Evolutionary conservation across 495 filamentous ascomycete genomes (phyloP), one percentile per base, ranked within the genome.

Genomic region (Darksidea phi): DNA sequence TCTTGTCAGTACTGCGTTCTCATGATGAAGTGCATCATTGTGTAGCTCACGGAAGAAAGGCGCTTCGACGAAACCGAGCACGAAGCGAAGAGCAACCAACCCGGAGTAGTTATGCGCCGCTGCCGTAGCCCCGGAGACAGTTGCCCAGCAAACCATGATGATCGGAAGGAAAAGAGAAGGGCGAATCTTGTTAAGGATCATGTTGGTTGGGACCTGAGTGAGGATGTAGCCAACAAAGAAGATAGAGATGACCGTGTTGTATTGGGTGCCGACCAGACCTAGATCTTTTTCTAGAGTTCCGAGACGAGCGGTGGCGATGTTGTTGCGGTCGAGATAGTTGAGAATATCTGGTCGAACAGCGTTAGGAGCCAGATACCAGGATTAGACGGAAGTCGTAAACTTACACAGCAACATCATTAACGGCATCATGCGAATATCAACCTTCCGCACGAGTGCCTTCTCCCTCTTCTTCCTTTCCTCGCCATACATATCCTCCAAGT

Each of bases 81-180:
- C 87, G 76, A 89, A 90, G 15, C 87, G 82, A 48, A 83, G 79
- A 2, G 81, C 84, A 20, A 88, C 73, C 38, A 90, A 75, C 0
- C 86, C 86, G 37, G 77, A 78, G 63, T 78, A 87, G 63, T 74
- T 87, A 18, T 76, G 70, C 0, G 80, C 82, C 7, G 75, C 81
- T 36, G 84, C 84, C 1, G 86, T 87, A 0, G 75, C 74, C 0
- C 82, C 82, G 0, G 84, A 88, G 54, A 90, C 86, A n/a, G 84
- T 72, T n/a, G 86, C 86, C 88, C 87, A 90, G 2, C 86, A 57
- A 20, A 86, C 73, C 84, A 88, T 89, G 28, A 81, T 79, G 36
- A 71, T 68, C 0, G 84, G 84, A 6, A 91, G 77, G 66, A 89
- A 90, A 17, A 87, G 58, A 3, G 80, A 82, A 2, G 87, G 88